Evolutionary conservation across 1,284 basidiomycete genomes (phyloP).

Genomic region (Marasmius fiardii): DNA sequence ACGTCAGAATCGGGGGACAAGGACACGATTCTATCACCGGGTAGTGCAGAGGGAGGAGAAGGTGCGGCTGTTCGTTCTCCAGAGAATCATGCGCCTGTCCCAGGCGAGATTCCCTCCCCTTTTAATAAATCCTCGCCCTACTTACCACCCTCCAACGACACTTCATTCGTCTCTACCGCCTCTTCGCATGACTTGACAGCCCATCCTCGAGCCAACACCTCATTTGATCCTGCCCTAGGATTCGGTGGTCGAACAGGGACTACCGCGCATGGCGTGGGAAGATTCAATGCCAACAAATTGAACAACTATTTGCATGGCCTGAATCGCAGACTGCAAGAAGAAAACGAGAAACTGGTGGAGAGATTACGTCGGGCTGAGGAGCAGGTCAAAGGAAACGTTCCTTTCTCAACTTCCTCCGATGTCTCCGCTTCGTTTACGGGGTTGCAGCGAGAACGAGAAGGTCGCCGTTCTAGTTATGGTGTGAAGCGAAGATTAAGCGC

Average conservation of each 20-base stretch:
- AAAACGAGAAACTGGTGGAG: conserved; percentile 65
- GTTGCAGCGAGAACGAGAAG: conserved; percentile 15
- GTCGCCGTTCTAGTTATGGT: conserved; percentile 25
- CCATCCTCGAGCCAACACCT: conserved; percentile 77
- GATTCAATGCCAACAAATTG: conserved; percentile 79
- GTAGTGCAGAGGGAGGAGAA: neutral
- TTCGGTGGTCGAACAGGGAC: conserved; percentile 46
- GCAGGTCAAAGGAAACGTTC: conserved; percentile 27
- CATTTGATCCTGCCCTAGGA: conserved; percentile 76
- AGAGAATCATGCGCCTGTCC: conserved; percentile 7
- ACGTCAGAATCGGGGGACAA: neutral
- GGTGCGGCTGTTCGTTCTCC: conserved; percentile 3
- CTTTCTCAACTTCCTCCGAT: conserved; percentile 10
- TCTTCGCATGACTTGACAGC: conserved; percentile 84
- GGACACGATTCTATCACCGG: neutral
- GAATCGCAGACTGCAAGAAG: conserved; percentile 76
- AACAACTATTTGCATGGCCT: conserved; percentile 80
- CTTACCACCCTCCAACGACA: conserved; percentile 25
- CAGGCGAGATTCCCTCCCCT: conserved; percentile 4
- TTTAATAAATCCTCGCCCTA: conserved; percentile 14
- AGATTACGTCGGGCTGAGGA: conserved; percentile 48
- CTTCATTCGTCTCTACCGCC: conserved; percentile 72
- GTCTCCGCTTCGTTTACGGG: conserved; percentile 3
- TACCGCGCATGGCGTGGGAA: conserved; percentile 49
- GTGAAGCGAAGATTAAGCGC: conserved; percentile 45